Percentiles rank a stretch among this genome's conserved stretches.
These are phyloP conservation scores for Botrytis pseudocinerea DNA, from an alignment of 2,329 filamentous ascomycete genomes.

Conservation along the genomic window DNA sequence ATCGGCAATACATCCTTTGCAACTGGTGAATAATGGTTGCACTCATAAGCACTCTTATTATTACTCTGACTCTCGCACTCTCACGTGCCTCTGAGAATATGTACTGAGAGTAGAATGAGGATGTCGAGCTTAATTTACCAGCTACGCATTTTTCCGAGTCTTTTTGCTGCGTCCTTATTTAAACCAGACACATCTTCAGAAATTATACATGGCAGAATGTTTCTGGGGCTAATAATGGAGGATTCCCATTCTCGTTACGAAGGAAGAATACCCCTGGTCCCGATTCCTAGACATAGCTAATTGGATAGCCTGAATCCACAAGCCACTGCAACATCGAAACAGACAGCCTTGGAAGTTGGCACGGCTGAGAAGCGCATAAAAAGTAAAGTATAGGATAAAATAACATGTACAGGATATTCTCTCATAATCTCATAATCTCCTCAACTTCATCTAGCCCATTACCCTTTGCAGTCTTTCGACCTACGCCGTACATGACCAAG, in stretches of 20 bases:
- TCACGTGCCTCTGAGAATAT: not conserved
- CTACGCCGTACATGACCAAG: not conserved
- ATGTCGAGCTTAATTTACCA: not conserved
- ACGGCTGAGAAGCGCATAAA: constrained; percentile 5
- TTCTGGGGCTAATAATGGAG: not conserved
- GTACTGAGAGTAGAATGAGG: not conserved
- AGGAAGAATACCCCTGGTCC: not conserved
- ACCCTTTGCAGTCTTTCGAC: constrained; percentile 1
- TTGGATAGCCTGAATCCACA: constrained; percentile 4
- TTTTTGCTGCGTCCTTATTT: not conserved
- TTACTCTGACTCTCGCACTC: not conserved
- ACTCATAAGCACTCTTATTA: not conserved
- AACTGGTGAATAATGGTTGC: not conserved
- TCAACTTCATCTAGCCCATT: not conserved
- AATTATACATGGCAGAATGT: constrained; percentile 7
- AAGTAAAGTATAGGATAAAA: not conserved
- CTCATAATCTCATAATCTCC: not conserved
- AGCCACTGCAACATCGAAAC: constrained; percentile 18
- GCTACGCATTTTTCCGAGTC: not conserved
- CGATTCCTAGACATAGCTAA: not conserved
- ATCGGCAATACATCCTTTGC: not conserved
- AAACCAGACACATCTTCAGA: constrained; percentile 5
- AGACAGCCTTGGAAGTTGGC: constrained; percentile 6
- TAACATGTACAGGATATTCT: not conserved
- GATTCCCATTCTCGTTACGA: constrained; percentile 1